Conservation (phyloP, 768 basidiomycete genomes). For the Mycena galopus region DNA sequence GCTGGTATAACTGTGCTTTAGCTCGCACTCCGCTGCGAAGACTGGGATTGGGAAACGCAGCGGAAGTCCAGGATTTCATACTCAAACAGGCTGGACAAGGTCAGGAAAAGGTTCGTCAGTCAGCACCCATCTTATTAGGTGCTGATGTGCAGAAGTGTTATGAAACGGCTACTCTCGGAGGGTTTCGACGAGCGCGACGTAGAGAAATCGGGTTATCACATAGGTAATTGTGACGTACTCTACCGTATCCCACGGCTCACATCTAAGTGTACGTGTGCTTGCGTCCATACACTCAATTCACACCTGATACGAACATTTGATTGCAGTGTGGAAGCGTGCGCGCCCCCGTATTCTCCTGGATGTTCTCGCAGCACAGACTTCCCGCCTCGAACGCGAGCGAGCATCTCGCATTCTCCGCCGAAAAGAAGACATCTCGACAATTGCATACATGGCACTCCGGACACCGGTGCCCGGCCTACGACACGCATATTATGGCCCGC, state of each 20-base stretch:
- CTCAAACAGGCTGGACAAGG: not conserved
- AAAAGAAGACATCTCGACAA: not conserved
- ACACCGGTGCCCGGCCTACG: not conserved
- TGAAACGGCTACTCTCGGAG: not conserved
- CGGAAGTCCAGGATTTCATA: not conserved
- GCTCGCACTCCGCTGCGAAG: not conserved
- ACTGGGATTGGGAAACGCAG: not conserved
- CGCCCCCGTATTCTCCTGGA: slow-evolving; percentile 1
- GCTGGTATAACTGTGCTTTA: not conserved
- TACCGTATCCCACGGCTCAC: slow-evolving; percentile 21
- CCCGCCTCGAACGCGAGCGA: slow-evolving; percentile 6
- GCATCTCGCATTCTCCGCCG: not conserved
- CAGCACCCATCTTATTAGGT: not conserved
- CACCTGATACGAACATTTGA: too few species aligned
- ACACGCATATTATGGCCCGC: not conserved
- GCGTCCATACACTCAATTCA: not conserved
- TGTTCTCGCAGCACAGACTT: not conserved
- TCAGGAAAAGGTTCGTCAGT: not conserved
- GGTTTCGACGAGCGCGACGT: slow-evolving; percentile 1
- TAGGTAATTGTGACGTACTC: not conserved
- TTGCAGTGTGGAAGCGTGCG: slow-evolving; percentile 21
- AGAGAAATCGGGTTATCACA: not conserved
- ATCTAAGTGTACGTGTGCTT: slow-evolving; percentile 1
- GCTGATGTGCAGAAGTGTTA: not conserved
- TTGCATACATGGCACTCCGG: not conserved